Evolutionary conservation across 1,284 basidiomycete species (phyloP).

Genomic region (Boletellus sp.): DNA sequence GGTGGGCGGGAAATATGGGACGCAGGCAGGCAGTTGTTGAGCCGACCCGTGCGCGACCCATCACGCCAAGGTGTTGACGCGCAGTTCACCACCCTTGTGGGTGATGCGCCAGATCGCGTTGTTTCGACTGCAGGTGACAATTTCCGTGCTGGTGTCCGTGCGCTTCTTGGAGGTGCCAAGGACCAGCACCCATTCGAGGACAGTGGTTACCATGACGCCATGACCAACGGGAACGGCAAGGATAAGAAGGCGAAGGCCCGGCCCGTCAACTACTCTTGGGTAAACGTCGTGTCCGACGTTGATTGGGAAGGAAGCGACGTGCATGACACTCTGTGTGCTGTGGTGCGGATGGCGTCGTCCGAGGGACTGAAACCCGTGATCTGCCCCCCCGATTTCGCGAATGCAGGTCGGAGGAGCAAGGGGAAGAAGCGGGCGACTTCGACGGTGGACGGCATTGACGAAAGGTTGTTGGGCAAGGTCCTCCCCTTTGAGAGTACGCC

Average conservation of each 20-base stretch:
- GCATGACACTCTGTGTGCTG: slow-evolving; percentile 56
- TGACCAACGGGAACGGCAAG: slow-evolving; percentile 16
- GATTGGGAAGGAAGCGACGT: slow-evolving; percentile 78
- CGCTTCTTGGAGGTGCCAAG: slow-evolving; percentile 41
- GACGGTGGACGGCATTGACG: slow-evolving; percentile 20
- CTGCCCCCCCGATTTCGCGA: slow-evolving; percentile 24
- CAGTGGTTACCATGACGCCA: slow-evolving; percentile 27
- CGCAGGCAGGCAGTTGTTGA: slow-evolving; percentile 60
- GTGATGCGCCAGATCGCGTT: slow-evolving; percentile 57
- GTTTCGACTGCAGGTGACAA: slow-evolving; percentile 68
- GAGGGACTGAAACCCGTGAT: slow-evolving; percentile 44
- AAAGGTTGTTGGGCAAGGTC: slow-evolving; percentile 23
- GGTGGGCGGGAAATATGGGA: slow-evolving; percentile 77
- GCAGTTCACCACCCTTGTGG: slow-evolving; percentile 75
- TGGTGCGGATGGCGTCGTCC: slow-evolving; percentile 49
- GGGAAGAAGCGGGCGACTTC: slow-evolving; percentile 21
- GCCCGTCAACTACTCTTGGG: slow-evolving; percentile 67
- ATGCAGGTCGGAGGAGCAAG: slow-evolving; percentile 14
- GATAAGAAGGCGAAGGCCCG: slow-evolving; percentile 27
- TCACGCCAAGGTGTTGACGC: slow-evolving; percentile 30
- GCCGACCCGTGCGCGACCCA: slow-evolving; percentile 32
- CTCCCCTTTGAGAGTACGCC: slow-evolving; percentile 42
- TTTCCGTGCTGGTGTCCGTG: slow-evolving; percentile 65
- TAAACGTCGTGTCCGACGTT: slow-evolving; percentile 67
- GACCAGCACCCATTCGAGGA: slow-evolving; percentile 30